Percentiles rank a stretch among this genome's conserved stretches.
Conservation (phyloP, 2,329 filamentous ascomycete species). For the Ceratocystis cubensis region DNA sequence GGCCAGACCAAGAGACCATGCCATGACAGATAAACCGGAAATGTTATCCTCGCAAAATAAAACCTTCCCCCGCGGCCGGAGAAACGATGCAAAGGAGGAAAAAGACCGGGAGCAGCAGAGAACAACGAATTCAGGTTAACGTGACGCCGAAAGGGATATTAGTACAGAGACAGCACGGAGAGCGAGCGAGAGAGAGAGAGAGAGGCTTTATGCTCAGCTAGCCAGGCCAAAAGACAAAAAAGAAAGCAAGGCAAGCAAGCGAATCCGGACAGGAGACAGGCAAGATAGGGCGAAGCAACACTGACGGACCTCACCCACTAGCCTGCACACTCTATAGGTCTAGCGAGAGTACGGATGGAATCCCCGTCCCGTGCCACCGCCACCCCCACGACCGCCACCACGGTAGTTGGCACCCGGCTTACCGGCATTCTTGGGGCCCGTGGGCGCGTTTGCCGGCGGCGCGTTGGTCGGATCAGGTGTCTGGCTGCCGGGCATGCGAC, state of each 20-base stretch:
- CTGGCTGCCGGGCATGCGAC: slow-evolving; percentile 29
- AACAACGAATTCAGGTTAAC: neutral
- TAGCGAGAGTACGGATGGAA: slow-evolving; percentile 60
- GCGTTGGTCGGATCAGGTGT: slow-evolving; percentile 36
- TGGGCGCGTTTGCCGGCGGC: slow-evolving; percentile 55
- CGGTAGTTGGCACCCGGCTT: slow-evolving; percentile 87
- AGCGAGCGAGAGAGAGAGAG: neutral
- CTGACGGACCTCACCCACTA: neutral
- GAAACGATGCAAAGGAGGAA: neutral
- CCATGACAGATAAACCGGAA: too few species aligned
- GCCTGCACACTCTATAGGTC: neutral
- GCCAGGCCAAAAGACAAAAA: neutral
- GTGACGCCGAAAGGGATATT: slow-evolving; percentile 9
- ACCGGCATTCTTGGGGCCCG: slow-evolving; percentile 89
- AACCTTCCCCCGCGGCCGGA: too few species aligned
- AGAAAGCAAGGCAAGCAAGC: neutral
- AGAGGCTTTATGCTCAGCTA: neutral
- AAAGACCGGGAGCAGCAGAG: neutral
- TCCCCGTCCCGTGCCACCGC: slow-evolving; percentile 50
- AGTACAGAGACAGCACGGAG: neutral
- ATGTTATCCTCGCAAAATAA: too few species aligned
- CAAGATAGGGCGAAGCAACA: neutral
- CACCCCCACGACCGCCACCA: slow-evolving; percentile 54
- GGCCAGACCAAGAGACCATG: neutral
- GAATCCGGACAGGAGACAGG: neutral